Percentiles rank a stretch among this genome's conserved stretches.
phyloP scores from a whole-genome alignment of 225 moss, liverwort and hornwort genomes.

The Lunularia cruciata region DNA sequence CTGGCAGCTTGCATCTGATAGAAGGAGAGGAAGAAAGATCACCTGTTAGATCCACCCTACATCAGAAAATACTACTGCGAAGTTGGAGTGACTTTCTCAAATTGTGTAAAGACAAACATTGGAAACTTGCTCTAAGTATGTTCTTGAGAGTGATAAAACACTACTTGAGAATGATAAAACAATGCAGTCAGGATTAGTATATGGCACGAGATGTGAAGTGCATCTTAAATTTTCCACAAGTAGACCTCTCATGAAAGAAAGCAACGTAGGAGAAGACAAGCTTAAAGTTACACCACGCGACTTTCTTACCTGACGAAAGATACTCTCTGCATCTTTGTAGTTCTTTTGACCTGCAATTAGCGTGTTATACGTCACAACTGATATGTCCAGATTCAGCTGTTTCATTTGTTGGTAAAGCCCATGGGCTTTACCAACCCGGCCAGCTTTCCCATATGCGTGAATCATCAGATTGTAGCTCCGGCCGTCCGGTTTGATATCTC shows the following conservation, averaged over 20 bases:
- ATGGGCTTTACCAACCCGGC: slow-evolving; percentile 52
- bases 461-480: slow-evolving; percentile 83
- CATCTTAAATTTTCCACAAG: too few species aligned
- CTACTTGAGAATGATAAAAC: too few species aligned
- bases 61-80: too few species aligned
- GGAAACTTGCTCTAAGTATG: too few species aligned
- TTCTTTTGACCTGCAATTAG: slow-evolving; percentile 73
- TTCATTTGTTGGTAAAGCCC: slow-evolving; percentile 77
- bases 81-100: too few species aligned
- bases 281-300: too few species aligned
- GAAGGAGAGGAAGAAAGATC: slow-evolving; percentile 50
- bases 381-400: slow-evolving; percentile 53
- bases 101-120: too few species aligned
- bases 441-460: slow-evolving; percentile 81
- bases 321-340: slow-evolving; percentile 69
- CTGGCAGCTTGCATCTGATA: slow-evolving; percentile 91
- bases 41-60: slow-evolving; percentile 54
- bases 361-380: slow-evolving; percentile 73
- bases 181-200: too few species aligned
- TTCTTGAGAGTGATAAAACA: too few species aligned
- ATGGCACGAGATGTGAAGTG: too few species aligned
- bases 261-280: too few species aligned
- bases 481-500: slow-evolving; percentile 68
- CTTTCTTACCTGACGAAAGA: slow-evolving; percentile 76
- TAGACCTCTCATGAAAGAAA: too few species aligned